Base-by-base conservation (phyloP, 2,329 filamentous ascomycete genomes). In the Aspergillus uvarum region DNA sequence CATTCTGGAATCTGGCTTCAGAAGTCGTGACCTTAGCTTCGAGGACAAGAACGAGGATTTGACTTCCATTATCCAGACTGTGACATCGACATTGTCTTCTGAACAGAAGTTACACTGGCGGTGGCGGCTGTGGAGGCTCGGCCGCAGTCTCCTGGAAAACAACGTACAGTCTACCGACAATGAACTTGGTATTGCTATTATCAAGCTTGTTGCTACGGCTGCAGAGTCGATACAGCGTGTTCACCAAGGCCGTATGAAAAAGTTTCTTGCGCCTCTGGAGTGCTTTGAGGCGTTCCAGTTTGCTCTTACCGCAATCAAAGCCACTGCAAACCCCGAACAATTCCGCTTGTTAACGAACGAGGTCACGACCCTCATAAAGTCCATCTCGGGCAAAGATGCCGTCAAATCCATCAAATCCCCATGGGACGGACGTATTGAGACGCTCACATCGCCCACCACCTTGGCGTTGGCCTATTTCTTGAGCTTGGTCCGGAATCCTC, bases 41-140 rank as follows among this genome's bases (percentile, higher is more conserved):
- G 61, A 65, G 21, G 64, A 70, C 26, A 65, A 62, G 4, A 66
- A 69, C 26, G 67, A 69, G 44, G 58, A 60, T 14, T 59, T 76
- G 47, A 54, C 58, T 6, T 61, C 59, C 31, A 58, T 76, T 6
- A 55, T 76, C 4, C 67, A 72, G 35, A 70, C 67, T 5, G 38
- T 71, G 16, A 65, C 62, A 11, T 61, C 69, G 11, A 72, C 75
- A 1, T 59, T 77, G 8, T 71, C 69, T 21, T 73, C 70, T 2
- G 70, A 72, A 56, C 67, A 72, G 49, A 57, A 56, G 22, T 51
- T 72, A 22, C 71, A 72, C 59, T 79, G 76, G 76, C 68, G 71
- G 58, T 79, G 77, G 77, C 73, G 77, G 21, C 53, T 79, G 51
- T 79, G 77, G 77, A 71, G 74, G 56, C 64, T 78, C 35, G 59